These are phyloP conservation scores for Leccinum ochraceum DNA, from an alignment of 768 basidiomycete genomes.

Conservation along the genomic window DNA sequence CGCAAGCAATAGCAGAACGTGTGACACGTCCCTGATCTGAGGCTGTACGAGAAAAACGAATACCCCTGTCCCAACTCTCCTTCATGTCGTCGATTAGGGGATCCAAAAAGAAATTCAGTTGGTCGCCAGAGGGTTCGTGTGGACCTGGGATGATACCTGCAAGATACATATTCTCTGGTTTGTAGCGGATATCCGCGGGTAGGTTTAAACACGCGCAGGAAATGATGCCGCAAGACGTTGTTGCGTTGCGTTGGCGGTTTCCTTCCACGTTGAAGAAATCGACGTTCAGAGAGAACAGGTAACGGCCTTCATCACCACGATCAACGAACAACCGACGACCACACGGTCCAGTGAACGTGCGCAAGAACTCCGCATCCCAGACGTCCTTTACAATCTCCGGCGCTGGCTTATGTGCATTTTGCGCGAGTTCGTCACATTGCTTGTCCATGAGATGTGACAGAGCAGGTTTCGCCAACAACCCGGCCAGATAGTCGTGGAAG, in stretches of 20 bases:
- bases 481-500: not conserved
- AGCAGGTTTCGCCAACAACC: not conserved
- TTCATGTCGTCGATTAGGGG: conserved; percentile 32
- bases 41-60: conserved; percentile 15
- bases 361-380: not conserved
- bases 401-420: not conserved
- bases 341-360: not conserved
- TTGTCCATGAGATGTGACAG: not conserved
- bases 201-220: conserved; percentile 36
- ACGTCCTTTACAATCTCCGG: not conserved
- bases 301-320: not conserved
- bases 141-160: not conserved
- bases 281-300: conserved; percentile 26
- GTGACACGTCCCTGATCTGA: not conserved
- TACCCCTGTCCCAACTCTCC: not conserved
- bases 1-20: not conserved
- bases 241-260: conserved; percentile 24
- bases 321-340: not conserved
- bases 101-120: conserved; percentile 32
- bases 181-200: conserved; percentile 31
- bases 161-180: not conserved
- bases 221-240: conserved; percentile 33
- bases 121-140: conserved; percentile 11
- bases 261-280: conserved; percentile 39
- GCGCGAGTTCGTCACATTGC: not conserved